Evolutionary conservation across 768 basidiomycete genomes (phyloP), one percentile per base, ranked within the genome.

Genomic region (Kwoniella europaea): DNA sequence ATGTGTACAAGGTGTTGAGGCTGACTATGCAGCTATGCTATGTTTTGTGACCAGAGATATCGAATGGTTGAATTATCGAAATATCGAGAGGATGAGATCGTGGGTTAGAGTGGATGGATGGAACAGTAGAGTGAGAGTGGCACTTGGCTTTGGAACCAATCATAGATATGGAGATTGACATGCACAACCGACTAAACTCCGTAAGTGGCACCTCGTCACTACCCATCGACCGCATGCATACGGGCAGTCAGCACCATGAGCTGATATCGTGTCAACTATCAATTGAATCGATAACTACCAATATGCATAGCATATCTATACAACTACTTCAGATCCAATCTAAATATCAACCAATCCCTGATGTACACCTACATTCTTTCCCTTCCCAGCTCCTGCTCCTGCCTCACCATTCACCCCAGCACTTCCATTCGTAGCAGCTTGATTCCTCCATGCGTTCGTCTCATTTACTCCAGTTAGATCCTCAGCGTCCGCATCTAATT

Each of bases 361-460:
- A 71, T 77, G 76, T 12, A 71, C 63, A 9, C 74, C 74, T 9
- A 75, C 65, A 44, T 69, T 61, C 54, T 68, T 43, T 60, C 69
- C 59, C 16, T 71, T 56, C 27, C 43, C 71, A 42, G 22, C 62
- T 22, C 35, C 35, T 35, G 35, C 35, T 35, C 35, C 35, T 35
- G 35, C 35, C 35, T 35, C 35, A 35, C 44, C 66, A 43, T 53
- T 63, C 18, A 62, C 69, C 20, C 10, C 29, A 27, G 54, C 70
- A 27, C 7, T 43, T 24, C 52, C 58, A 56, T 22, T 63, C n/a
- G 16, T 29, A 35, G 57, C 44, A 18, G 62, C 59, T 20, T 41
- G 55, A 67, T 67, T 67, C 20, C 81, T 69, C 82, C 82, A 83
- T n/a, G 79, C 82, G 63, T 79, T 70, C 22, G 80, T 71, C 69